Evolutionary conservation across 257 asterid species (phyloP).

Genomic region (Salvia rosmarinus): DNA sequence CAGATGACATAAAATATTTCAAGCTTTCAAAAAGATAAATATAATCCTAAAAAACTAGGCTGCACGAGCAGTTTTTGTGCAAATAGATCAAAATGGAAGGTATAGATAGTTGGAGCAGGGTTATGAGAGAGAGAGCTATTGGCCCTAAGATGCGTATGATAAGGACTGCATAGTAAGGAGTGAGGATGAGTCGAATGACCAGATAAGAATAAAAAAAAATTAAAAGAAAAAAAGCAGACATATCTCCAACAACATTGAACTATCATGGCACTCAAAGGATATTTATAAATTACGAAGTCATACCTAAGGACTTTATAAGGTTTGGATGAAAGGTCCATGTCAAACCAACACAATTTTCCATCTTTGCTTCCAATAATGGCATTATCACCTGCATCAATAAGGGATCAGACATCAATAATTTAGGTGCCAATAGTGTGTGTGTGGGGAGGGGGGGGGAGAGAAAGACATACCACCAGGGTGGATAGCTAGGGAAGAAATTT

Average conservation of each 20-base stretch:
- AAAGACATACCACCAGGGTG: slow-evolving; percentile 80
- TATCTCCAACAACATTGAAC: background rate
- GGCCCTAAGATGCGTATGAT: background rate
- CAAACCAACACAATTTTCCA: slow-evolving; percentile 98
- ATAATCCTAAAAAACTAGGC: background rate
- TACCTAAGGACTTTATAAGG: slow-evolving; percentile 92
- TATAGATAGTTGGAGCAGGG: background rate
- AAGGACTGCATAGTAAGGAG: background rate
- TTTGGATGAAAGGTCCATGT: slow-evolving; percentile 94
- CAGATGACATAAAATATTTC: background rate
- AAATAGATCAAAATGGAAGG: background rate
- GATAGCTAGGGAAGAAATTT: slow-evolving; percentile 84
- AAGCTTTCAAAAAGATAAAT: background rate
- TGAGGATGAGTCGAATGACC: background rate
- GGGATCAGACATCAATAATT: slow-evolving; percentile 21
- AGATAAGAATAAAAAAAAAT: background rate
- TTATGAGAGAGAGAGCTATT: background rate
- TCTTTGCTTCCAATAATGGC: slow-evolving; percentile 91
- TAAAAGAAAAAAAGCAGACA: no score
- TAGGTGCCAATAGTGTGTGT: background rate
- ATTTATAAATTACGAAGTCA: slow-evolving; percentile 29
- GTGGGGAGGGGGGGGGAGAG: background rate
- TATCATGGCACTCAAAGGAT: background rate
- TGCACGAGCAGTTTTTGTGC: background rate
- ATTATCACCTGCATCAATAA: slow-evolving; percentile 75